Percentiles rank a stretch among this genome's conserved stretches.
Conservation (phyloP, 306 rosid genomes). For the Quercus robur region DNA sequence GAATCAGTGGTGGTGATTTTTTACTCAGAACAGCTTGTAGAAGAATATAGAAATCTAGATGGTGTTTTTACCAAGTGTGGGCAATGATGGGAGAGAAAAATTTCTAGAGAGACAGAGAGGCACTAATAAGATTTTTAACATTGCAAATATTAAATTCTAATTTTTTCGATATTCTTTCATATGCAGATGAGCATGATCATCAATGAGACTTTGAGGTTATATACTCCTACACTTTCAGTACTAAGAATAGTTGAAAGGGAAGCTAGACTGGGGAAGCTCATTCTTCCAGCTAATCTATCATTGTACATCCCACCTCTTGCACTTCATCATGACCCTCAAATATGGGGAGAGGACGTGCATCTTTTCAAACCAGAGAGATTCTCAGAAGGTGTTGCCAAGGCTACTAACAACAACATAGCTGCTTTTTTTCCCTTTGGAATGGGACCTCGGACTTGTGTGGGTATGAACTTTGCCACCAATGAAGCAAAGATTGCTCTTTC, state of each 20-base stretch:
- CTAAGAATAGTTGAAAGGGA: neutral
- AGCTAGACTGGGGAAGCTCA: slow-evolving; percentile 10
- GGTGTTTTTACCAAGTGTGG: too few species aligned
- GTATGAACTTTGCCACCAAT: slow-evolving; percentile 16
- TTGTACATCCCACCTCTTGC: neutral
- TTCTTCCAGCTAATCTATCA: slow-evolving; percentile 9
- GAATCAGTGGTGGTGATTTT: too few species aligned
- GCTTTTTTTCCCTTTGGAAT: slow-evolving; percentile 22
- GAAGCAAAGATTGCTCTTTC: slow-evolving; percentile 21
- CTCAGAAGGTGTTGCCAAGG: slow-evolving; percentile 15
- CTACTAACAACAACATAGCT: slow-evolving; percentile 10
- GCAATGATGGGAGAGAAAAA: too few species aligned
- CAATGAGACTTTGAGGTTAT: slow-evolving; percentile 22
- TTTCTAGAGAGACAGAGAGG: too few species aligned
- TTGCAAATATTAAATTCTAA: too few species aligned
- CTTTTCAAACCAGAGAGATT: slow-evolving; percentile 28
- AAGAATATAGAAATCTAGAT: too few species aligned
- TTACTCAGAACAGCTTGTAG: too few species aligned
- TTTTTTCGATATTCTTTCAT: too few species aligned
- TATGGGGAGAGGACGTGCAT: slow-evolving; percentile 28
- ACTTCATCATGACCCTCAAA: slow-evolving; percentile 18
- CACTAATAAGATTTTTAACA: too few species aligned
- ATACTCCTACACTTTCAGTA: neutral
- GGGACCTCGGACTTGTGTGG: slow-evolving; percentile 24
- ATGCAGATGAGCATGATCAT: slow-evolving; percentile 26